Percentiles rank a stretch among this genome's conserved stretches.
These are phyloP conservation scores for Clarireedia homoeocarpa DNA, from an alignment of 2,329 filamentous ascomycete genomes.

Conservation along the genomic window DNA sequence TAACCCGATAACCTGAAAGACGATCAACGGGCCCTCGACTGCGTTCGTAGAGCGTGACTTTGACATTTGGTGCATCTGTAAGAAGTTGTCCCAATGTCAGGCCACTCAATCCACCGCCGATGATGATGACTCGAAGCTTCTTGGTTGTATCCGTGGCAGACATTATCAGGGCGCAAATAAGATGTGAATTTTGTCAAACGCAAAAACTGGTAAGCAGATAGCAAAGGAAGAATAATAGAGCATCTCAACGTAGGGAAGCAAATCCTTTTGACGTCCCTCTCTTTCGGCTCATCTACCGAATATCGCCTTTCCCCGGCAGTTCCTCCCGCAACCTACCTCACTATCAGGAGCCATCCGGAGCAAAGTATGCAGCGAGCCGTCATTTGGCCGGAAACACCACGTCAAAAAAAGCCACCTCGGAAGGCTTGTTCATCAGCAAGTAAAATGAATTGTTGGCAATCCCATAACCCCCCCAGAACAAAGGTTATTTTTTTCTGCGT, in stretches of 20 bases:
- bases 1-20: slow-evolving; percentile 23
- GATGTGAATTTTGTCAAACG: neutral
- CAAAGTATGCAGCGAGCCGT: no score
- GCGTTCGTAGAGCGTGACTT: slow-evolving; percentile 22
- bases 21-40: slow-evolving; percentile 13
- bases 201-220: neutral
- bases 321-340: neutral
- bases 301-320: neutral
- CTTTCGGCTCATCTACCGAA: neutral
- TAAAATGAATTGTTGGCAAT: neutral
- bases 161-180: neutral
- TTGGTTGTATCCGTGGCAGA: neutral
- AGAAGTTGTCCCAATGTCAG: slow-evolving; percentile 24
- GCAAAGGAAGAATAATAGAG: neutral
- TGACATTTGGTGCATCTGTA: slow-evolving; percentile 13
- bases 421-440: neutral
- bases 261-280: neutral
- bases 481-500: no score
- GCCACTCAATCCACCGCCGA: slow-evolving; percentile 24
- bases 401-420: no score
- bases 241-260: neutral
- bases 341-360: neutral
- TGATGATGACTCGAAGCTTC: slow-evolving; percentile 18
- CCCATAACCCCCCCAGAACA: no score
- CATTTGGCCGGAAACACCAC: no score